Evolutionary conservation across 495 filamentous ascomycete genomes (phyloP).

Genomic region (Penicillium fimorum): DNA sequence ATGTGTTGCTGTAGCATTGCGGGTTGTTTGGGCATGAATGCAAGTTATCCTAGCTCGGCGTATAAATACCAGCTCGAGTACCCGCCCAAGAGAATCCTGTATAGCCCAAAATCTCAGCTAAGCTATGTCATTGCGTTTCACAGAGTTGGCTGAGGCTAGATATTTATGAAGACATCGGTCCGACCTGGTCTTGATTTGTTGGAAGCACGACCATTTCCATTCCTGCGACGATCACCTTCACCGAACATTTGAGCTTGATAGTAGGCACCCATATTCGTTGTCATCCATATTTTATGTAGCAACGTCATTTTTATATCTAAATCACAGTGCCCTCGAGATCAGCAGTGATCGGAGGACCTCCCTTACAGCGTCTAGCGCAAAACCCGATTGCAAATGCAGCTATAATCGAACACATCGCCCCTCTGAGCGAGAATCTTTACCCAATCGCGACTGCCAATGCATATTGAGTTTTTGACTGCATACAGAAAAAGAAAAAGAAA

Average conservation of each 20-base stretch:
- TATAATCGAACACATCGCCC: not conserved
- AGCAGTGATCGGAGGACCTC: conserved; percentile 2
- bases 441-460: not conserved
- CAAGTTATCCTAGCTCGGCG: no score
- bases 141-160: not conserved
- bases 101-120: not conserved
- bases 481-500: conserved; percentile 2
- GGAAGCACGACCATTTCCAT: not conserved
- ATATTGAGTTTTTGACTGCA: conserved; percentile 1
- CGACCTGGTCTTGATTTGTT: not conserved
- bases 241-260: not conserved
- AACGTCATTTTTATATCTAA: not conserved
- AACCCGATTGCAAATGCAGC: conserved; percentile 4
- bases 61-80: no score
- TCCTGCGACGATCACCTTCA: not conserved
- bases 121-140: not conserved
- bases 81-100: no score
- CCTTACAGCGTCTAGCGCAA: conserved; percentile 7
- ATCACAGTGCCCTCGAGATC: not conserved
- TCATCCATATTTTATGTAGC: not conserved
- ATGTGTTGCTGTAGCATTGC: no score
- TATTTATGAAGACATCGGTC: not conserved
- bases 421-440: conserved; percentile 4
- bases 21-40: no score
- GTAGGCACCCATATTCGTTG: not conserved